phyloP scores from a whole-genome alignment of 2,329 filamentous ascomycete genomes.

The Arthrocladium fulminans region DNA sequence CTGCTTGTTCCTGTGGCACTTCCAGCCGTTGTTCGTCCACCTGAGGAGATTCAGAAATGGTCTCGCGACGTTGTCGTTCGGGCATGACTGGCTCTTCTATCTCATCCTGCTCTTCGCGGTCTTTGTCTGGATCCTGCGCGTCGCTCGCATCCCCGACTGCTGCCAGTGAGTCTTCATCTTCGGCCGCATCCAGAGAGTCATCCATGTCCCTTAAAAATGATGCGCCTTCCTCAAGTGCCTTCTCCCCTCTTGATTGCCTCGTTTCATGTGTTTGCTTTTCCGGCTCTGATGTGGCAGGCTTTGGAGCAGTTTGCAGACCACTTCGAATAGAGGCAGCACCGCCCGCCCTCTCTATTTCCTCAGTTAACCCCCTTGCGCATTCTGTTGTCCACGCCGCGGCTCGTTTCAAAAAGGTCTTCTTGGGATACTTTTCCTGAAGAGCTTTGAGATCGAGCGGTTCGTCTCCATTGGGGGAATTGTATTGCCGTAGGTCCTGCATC shows the following conservation, averaged over 20 bases:
- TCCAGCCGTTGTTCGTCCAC: slow-evolving; percentile 1
- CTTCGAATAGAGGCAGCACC: slow-evolving; percentile 6
- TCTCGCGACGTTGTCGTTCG: not conserved
- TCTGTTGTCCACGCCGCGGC: slow-evolving; percentile 36
- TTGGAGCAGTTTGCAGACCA: not conserved
- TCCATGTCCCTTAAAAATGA: not conserved
- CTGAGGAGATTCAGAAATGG: slow-evolving; percentile 5
- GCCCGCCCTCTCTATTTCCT: slow-evolving; percentile 8
- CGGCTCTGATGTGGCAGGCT: not conserved
- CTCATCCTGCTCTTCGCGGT: slow-evolving; percentile 26
- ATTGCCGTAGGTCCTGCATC: slow-evolving; percentile 25
- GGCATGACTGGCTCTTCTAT: slow-evolving; percentile 30
- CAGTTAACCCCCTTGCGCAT: slow-evolving; percentile 12
- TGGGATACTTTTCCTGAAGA: slow-evolving; percentile 41
- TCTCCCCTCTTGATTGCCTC: not conserved
- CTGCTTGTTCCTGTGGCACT: not conserved
- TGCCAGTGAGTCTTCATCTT: not conserved
- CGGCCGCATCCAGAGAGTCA: not conserved
- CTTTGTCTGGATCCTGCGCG: not conserved
- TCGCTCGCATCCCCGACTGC: not conserved
- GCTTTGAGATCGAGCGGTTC: slow-evolving; percentile 34
- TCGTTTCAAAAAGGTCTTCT: slow-evolving; percentile 40
- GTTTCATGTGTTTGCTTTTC: not conserved
- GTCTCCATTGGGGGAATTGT: slow-evolving; percentile 28
- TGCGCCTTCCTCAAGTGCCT: not conserved